These are phyloP conservation scores for Infundibulicybe gibba DNA, from an alignment of 768 basidiomycete genomes.

Conservation along the genomic window DNA sequence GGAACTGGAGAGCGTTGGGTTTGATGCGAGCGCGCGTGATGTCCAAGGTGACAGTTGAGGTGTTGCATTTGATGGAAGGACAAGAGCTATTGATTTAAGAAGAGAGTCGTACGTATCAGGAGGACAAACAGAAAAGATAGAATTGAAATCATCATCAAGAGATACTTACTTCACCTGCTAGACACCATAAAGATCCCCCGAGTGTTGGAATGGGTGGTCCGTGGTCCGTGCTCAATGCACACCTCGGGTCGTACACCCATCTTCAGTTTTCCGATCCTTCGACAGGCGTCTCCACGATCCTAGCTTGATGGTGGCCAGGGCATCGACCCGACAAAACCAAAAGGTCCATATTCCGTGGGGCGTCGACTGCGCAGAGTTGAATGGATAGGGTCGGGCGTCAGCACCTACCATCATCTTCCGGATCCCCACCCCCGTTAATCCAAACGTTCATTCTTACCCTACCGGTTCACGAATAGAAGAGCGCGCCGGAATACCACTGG, in stretches of 20 bases:
- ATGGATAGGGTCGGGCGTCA: slow-evolving; percentile 5
- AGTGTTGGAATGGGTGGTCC: slow-evolving; percentile 6
- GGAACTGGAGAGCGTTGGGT: not conserved
- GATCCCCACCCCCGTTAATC: slow-evolving; percentile 9
- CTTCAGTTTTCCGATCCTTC: slow-evolving; percentile 8
- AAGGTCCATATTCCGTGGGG: not conserved
- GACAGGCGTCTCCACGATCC: not conserved
- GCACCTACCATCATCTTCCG: no score
- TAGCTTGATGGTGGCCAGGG: not conserved
- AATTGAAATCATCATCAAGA: not conserved
- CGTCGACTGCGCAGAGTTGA: slow-evolving; percentile 1
- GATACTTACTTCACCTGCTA: slow-evolving; percentile 3
- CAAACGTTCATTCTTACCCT: slow-evolving; percentile 11
- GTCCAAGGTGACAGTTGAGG: slow-evolving; percentile 8
- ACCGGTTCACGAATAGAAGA: slow-evolving; percentile 9
- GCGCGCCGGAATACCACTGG: slow-evolving; percentile 12
- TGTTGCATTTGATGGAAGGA: not conserved
- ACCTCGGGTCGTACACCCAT: slow-evolving; percentile 3
- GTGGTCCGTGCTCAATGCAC: not conserved
- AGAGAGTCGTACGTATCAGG: slow-evolving; percentile 10
- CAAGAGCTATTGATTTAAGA: slow-evolving; percentile 1
- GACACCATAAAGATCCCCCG: slow-evolving; percentile 8
- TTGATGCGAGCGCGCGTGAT: not conserved
- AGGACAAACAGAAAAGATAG: slow-evolving; percentile 5
- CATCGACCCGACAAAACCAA: not conserved